Conservation (phyloP, 257 asterid species). For the Ballota nigra region DNA sequence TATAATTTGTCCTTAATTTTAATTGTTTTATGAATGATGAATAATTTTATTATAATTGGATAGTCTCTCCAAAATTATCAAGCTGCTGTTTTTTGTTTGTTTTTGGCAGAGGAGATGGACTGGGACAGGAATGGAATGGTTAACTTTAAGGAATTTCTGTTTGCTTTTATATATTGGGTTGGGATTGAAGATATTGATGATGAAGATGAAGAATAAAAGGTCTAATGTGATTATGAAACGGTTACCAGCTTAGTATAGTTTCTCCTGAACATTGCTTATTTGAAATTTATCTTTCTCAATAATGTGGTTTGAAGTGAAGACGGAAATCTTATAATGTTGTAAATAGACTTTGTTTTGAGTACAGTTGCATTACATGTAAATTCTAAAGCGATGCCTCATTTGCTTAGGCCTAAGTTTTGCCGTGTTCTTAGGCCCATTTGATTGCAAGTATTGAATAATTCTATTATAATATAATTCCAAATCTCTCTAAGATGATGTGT, state of each 20-base stretch:
- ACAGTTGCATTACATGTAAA: not conserved
- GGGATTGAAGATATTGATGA: constrained; percentile 69
- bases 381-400: not conserved
- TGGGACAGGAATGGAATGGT: constrained; percentile 93
- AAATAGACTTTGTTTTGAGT: not conserved
- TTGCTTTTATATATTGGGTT: constrained; percentile 89
- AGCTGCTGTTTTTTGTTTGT: not conserved
- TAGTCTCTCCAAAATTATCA: not conserved
- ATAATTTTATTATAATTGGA: not conserved
- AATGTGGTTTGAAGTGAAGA: not conserved
- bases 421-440: not conserved
- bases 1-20: not conserved
- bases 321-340: not conserved
- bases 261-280: not conserved
- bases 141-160: constrained; percentile 85
- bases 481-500: no score
- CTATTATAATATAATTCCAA: no score
- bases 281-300: not conserved
- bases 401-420: not conserved
- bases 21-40: not conserved
- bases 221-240: constrained; percentile 5
- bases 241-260: not conserved
- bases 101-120: constrained; percentile 90
- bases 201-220: constrained; percentile 12
- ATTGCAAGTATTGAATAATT: no score